Evolutionary conservation across 176 grass and related monocot species (phyloP), one percentile per base, ranked within the genome.

Genomic region (Avena insularis): DNA sequence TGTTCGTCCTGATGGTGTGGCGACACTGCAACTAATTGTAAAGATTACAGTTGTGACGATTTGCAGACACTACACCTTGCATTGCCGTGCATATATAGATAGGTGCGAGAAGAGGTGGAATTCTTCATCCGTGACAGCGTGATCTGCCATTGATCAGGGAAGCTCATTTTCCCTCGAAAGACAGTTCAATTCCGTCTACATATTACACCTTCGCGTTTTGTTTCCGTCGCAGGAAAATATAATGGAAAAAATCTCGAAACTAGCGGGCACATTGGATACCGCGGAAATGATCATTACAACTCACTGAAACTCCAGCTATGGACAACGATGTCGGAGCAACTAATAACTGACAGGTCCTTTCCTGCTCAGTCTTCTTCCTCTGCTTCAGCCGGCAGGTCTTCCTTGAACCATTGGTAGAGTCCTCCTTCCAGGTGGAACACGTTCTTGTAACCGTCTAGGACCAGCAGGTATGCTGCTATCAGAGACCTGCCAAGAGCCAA

Each of bases 391-490:
- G 97, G 97, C 12, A 99, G 61, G 17, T 82, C 97, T 96, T 92
- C 92, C 85, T 94, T 99, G 86, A 94, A 93, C 97, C 97, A 99
- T 47, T 83, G 46, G 69, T 96, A 89, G 19, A 99, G 86, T 12
- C 97, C 94, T 86, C 97, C 97, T 20, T 99, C 92, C 10, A 99
- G 64, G 79, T 99, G 89, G 71, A 82, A 99, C 56, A 99, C 97
- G 80, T 99, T 99, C 50, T 87, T 94, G 77, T 99, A 96, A 20
- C 94, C 94, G 73, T 96, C 89, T 4, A 99, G 85, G 35, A 99
- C 94, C 78, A 97, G 85, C 40, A 96, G 60, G 78, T 96, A 96
- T 23, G 97, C 89, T 78, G 97, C 97, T 83, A 99, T 96, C 29
- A 97, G 84, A 72, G 97, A 99, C 62, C 97, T 99, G 81, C 83